Evolutionary conservation across 441 rosid genomes (phyloP), one percentile per base, ranked within the genome.

Genomic region (Pelargonium cotyledonis): DNA sequence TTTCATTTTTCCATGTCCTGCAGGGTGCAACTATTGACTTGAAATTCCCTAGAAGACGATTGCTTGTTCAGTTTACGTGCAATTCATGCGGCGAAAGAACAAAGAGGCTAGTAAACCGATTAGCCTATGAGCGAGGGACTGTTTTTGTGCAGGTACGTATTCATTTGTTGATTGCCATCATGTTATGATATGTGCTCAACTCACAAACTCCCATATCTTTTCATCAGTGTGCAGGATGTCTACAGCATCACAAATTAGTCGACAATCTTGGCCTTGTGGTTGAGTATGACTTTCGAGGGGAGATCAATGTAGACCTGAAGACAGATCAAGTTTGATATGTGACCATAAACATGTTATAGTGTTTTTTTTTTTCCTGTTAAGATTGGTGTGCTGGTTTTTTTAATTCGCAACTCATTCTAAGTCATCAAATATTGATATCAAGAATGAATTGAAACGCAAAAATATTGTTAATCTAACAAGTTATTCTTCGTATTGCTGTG

Each of bases 191-290:
- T 19, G 11, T 57, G 62, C 65, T 72, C n/a, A 29, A 73, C 69
- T 68, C 58, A 69, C 69, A 12, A 73, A 73, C 66, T 70, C 43
- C 41, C 7, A 21, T 12, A 70, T 26, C 58, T 80, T 75, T 70
- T 78, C 75, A 35, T 81, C 83, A 90, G 96, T 90, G 99, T 80
- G 97, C 82, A 79, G 97, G 97, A 61, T 88, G 99, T 78, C 87
- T 86, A 31, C 77, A 10, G 77, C 86, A 91, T 85, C 99, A 91
- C 83, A 90, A 91, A 74, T 77, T 91, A 66, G 94, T 82, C 21
- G 99, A 95, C 80, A 88, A 91, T 82, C 96, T 89, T 68, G 94
- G 97, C 75, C 92, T 86, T 68, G 74, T 89, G 44, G 80, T 86
- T 71, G 97, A 94, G 83, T 85, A 85, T 75, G 92, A 87, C 78